A percentile compares a stretch with the other conserved stretches of the same genome.
Evolutionary conservation across 352 stramenopile genomes (phyloP).

Genomic region (Aphanomyces invadans): DNA sequence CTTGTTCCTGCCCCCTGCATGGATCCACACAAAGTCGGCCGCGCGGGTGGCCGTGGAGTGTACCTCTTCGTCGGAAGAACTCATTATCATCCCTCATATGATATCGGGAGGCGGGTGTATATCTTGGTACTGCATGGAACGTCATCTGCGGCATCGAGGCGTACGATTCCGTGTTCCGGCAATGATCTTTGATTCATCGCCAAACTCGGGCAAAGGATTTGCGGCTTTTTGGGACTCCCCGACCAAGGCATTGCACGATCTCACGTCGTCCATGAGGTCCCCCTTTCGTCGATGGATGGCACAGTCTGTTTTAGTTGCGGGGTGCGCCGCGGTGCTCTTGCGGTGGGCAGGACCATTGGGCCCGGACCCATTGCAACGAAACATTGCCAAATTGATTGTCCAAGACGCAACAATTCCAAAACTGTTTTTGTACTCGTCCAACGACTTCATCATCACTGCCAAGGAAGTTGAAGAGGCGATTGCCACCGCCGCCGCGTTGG

Average conservation of each 20-base stretch:
- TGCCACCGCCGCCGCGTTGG: neutral
- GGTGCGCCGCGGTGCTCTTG: neutral
- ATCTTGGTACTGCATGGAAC: neutral
- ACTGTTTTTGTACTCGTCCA: conserved; percentile 18
- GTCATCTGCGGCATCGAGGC: neutral
- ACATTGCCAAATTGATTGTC: neutral
- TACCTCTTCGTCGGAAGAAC: neutral
- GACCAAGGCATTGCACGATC: neutral
- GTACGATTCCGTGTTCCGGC: conserved; percentile 4
- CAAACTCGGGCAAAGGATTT: neutral
- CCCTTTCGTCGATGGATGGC: neutral
- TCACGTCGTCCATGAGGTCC: neutral
- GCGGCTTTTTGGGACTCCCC: neutral
- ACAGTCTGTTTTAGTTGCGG: neutral
- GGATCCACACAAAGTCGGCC: neutral
- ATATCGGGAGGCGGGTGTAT: neutral
- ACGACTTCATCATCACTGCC: neutral
- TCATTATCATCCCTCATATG: neutral
- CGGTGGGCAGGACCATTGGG: neutral
- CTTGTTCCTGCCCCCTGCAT: neutral
- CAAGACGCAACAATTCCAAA: conserved; percentile 1
- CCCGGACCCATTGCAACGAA: neutral
- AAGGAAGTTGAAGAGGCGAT: conserved; percentile 6
- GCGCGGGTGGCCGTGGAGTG: neutral
- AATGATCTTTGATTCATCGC: conserved; percentile 15